These are phyloP conservation scores for Fistulinella prunicolor DNA, from an alignment of 768 basidiomycete genomes.

Conservation along the genomic window DNA sequence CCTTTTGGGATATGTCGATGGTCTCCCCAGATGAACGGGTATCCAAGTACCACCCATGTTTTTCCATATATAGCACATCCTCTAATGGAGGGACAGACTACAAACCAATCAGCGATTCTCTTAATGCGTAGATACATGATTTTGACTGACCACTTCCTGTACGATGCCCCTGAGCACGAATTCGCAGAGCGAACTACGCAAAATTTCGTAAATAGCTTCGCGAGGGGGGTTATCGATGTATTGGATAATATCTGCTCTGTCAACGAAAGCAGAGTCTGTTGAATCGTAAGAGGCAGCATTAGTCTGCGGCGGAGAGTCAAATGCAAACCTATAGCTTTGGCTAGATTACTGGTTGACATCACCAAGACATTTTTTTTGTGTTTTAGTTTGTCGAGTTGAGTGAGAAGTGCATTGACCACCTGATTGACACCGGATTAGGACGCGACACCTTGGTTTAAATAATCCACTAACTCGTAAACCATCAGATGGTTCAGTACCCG, in stretches of 20 bases:
- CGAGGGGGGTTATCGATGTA: conserved; percentile 89
- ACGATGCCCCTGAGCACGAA: conserved; percentile 75
- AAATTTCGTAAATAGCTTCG: conserved; percentile 91
- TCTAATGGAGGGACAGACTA: conserved; percentile 63
- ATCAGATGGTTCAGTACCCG: conserved; percentile 94
- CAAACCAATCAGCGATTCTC: conserved; percentile 2
- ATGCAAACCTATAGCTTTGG: conserved; percentile 85
- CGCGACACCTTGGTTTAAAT: not conserved
- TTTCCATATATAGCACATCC: conserved; percentile 39
- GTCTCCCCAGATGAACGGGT: conserved; percentile 5
- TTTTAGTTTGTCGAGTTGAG: conserved; percentile 94
- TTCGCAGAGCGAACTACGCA: conserved; percentile 78
- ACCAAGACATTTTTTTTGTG: conserved; percentile 92
- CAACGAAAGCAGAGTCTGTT: conserved; percentile 90
- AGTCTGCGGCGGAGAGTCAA: not conserved
- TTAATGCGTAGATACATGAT: not conserved
- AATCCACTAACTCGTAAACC: conserved; percentile 72
- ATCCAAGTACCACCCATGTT: conserved; percentile 5
- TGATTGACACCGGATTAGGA: conserved; percentile 31
- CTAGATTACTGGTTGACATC: conserved; percentile 95
- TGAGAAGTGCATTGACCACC: conserved; percentile 97
- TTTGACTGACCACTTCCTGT: conserved; percentile 49
- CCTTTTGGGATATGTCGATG: conserved; percentile 41
- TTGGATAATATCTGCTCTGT: conserved; percentile 95
- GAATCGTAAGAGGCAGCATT: not conserved